A percentile compares a stretch with the other conserved stretches of the same genome.
Evolutionary conservation across 805 yeast genomes (phyloP).

Genomic region (Myxozyma vanderwaltii): DNA sequence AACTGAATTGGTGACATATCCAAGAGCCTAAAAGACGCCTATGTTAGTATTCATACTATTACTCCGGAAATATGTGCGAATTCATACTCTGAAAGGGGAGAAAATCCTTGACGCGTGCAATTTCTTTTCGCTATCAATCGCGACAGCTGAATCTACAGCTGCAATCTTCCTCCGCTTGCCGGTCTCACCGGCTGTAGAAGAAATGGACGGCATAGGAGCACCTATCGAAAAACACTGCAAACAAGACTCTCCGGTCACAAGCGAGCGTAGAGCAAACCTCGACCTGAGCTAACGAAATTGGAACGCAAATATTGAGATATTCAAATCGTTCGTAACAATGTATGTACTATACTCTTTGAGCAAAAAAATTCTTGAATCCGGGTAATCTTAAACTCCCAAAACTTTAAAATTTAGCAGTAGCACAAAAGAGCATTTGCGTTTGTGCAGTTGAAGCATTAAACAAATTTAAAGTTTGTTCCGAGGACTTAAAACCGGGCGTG

Average conservation of each 20-base stretch:
- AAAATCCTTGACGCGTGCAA: slow-evolving; percentile 59
- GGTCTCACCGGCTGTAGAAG: slow-evolving; percentile 8
- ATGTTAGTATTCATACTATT: background rate
- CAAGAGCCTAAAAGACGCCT: slow-evolving; percentile 49
- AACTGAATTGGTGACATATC: slow-evolving; percentile 80
- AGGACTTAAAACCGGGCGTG: background rate
- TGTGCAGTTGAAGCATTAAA: background rate
- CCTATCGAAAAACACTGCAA: background rate
- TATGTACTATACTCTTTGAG: background rate
- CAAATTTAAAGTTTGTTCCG: background rate
- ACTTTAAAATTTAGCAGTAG: background rate
- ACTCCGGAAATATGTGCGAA: no score
- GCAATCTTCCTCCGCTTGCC: slow-evolving; percentile 23
- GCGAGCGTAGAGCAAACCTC: background rate
- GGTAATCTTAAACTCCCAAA: slow-evolving; percentile 11
- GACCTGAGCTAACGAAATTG: background rate
- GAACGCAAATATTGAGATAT: no score
- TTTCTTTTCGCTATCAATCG: background rate
- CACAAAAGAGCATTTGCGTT: background rate
- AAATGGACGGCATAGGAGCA: slow-evolving; percentile 19
- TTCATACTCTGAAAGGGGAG: slow-evolving; percentile 74
- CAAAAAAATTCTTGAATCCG: slow-evolving; percentile 6
- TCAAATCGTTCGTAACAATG: background rate
- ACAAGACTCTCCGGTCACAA: background rate
- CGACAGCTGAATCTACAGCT: background rate